phyloP scores from a whole-genome alignment of 129 eudicot genomes.

The Flaveria brownii region DNA sequence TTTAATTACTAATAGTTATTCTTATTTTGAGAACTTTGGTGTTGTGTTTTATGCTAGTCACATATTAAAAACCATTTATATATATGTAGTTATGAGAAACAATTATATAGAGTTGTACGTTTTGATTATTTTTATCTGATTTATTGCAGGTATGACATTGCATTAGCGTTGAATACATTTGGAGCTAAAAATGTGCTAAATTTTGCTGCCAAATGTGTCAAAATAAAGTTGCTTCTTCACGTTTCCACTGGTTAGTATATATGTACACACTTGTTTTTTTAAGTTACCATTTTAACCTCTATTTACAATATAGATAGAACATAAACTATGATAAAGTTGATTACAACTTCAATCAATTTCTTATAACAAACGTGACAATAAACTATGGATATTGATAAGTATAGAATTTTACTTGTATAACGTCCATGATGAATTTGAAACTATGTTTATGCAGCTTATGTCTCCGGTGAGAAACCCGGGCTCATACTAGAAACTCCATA shows the following conservation, averaged over 20 bases:
- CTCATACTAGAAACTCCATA: slow-evolving; percentile 48
- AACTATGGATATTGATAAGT: not conserved
- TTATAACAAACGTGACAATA: not conserved
- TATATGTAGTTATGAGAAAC: too few species aligned
- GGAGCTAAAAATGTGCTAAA: slow-evolving; percentile 62
- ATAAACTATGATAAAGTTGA: too few species aligned
- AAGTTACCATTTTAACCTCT: too few species aligned
- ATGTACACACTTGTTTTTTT: not conserved
- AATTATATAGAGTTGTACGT: too few species aligned
- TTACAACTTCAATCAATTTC: not conserved
- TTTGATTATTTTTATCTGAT: not conserved
- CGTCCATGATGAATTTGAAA: not conserved
- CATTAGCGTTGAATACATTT: slow-evolving; percentile 62
- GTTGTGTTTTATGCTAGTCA: not conserved
- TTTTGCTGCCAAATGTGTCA: slow-evolving; percentile 61
- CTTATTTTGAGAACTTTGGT: not conserved
- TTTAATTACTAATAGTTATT: not conserved
- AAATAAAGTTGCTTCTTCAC: slow-evolving; percentile 67
- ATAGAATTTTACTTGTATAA: not conserved
- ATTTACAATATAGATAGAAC: too few species aligned
- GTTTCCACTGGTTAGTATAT: slow-evolving; percentile 77
- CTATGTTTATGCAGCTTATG: slow-evolving; percentile 45
- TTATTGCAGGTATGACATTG: slow-evolving; percentile 60
- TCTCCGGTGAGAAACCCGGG: slow-evolving; percentile 51
- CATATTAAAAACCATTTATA: not conserved